Conservation (phyloP, 2,329 filamentous ascomycete genomes). For the Xylaria multiplex region DNA sequence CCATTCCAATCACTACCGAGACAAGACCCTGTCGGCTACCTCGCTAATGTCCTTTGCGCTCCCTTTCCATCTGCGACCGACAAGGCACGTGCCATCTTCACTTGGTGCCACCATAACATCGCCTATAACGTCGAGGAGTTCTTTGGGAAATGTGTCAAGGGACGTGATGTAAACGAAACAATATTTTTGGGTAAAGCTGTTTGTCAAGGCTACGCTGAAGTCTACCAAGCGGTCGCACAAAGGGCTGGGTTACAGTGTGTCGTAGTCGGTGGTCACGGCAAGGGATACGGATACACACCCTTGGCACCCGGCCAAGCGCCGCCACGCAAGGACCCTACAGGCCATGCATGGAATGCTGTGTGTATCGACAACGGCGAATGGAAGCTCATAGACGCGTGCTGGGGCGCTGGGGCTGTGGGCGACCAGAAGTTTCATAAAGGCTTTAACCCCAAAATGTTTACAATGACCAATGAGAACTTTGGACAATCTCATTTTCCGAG, state of each 20-base stretch:
- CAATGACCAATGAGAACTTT: constrained; percentile 78
- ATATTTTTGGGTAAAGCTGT: constrained; percentile 84
- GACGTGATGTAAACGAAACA: constrained; percentile 75
- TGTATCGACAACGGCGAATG: constrained; percentile 85
- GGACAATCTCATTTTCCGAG: constrained; percentile 81
- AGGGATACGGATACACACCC: constrained; percentile 79
- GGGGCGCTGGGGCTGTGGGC: constrained; percentile 82
- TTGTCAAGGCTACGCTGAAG: constrained; percentile 88
- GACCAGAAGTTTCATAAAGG: constrained; percentile 69
- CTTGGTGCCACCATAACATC: constrained; percentile 95
- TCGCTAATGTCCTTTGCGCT: constrained; percentile 80
- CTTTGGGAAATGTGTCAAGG: constrained; percentile 75
- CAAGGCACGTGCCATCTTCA: constrained; percentile 92
- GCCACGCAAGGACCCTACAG: constrained; percentile 69
- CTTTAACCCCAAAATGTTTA: constrained; percentile 74
- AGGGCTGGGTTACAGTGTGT: constrained; percentile 82
- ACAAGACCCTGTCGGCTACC: constrained; percentile 72
- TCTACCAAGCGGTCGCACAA: constrained; percentile 81
- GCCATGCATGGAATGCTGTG: constrained; percentile 95
- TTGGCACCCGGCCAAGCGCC: constrained; percentile 71
- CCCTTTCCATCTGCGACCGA: constrained; percentile 86
- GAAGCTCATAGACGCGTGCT: constrained; percentile 93
- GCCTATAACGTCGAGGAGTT: constrained; percentile 84
- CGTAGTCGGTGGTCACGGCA: constrained; percentile 81
- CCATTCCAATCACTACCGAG: constrained; percentile 76